phyloP scores from a whole-genome alignment of 2,329 filamentous ascomycete species.

The Chaetomiaceae sp. region DNA sequence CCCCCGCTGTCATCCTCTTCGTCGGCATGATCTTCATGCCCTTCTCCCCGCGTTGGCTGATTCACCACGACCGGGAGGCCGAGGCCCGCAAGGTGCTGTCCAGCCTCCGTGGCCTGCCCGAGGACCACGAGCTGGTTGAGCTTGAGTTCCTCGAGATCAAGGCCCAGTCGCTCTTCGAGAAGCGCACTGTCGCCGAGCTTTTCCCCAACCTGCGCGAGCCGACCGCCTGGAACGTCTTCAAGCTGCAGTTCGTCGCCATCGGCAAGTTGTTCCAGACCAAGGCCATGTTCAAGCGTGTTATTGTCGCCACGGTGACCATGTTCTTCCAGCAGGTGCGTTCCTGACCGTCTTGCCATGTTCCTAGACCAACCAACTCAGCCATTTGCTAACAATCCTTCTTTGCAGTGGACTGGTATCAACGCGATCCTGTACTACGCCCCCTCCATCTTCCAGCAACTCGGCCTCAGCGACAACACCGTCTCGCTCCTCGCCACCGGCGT shows the following conservation, averaged over 20 bases:
- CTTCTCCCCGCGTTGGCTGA: slow-evolving; percentile 69
- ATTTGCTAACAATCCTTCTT: slow-evolving; percentile 12
- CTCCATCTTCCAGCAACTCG: slow-evolving; percentile 61
- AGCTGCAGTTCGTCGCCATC: slow-evolving; percentile 63
- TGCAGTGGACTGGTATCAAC: slow-evolving; percentile 45
- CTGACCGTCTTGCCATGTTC: neutral
- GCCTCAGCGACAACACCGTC: slow-evolving; percentile 44
- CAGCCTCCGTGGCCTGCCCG: slow-evolving; percentile 53
- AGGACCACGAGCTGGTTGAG: slow-evolving; percentile 61
- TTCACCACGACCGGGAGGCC: slow-evolving; percentile 61
- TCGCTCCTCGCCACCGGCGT: slow-evolving; percentile 64
- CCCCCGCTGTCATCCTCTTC: slow-evolving; percentile 59
- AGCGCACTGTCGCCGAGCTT: slow-evolving; percentile 59
- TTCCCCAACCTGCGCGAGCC: slow-evolving; percentile 59
- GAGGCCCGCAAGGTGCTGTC: slow-evolving; percentile 61
- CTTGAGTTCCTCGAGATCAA: slow-evolving; percentile 81
- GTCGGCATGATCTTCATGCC: slow-evolving; percentile 74
- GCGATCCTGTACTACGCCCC: slow-evolving; percentile 65
- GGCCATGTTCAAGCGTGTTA: slow-evolving; percentile 61
- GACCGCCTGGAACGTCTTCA: slow-evolving; percentile 58
- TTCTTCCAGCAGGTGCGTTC: slow-evolving; percentile 52
- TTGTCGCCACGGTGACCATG: slow-evolving; percentile 58
- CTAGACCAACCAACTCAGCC: too few relatives aligned
- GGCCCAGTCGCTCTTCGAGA: slow-evolving; percentile 71
- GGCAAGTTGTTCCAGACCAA: slow-evolving; percentile 57